These are phyloP conservation scores for Apiospora pterosperma DNA, from an alignment of 2,329 filamentous ascomycete genomes.

Conservation along the genomic window DNA sequence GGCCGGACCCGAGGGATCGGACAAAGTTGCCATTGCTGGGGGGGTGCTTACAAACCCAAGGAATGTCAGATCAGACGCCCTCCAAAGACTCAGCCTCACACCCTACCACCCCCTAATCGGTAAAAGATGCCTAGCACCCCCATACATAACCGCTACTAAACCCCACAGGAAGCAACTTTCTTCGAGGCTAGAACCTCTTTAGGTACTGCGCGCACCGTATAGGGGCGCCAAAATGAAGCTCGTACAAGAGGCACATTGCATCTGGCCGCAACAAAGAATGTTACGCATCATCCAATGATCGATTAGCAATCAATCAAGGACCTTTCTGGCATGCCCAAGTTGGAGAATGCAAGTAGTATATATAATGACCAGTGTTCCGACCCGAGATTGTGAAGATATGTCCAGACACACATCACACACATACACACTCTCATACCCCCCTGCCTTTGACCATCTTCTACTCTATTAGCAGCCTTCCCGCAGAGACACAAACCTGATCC, in stretches of 20 bases:
- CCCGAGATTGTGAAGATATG: neutral
- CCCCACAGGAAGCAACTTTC: conserved; percentile 18
- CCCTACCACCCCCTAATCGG: neutral
- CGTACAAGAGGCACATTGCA: neutral
- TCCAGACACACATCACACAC: neutral
- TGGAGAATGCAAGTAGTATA: neutral
- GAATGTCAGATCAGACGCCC: neutral
- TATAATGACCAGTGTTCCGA: neutral
- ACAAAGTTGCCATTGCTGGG: conserved; percentile 5
- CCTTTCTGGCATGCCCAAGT: neutral
- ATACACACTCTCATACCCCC: neutral
- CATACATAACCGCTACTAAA: neutral
- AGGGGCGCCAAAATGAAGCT: neutral
- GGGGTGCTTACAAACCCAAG: neutral
- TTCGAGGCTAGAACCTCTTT: conserved; percentile 5
- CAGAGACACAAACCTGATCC: neutral
- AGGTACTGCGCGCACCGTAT: neutral
- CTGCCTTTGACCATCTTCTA: neutral
- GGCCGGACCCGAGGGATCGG: neutral
- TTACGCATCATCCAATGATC: neutral
- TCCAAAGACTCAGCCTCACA: too few relatives aligned
- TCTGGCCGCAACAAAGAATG: neutral
- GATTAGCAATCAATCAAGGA: neutral
- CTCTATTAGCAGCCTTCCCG: too few relatives aligned
- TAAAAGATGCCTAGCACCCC: neutral